Evolutionary conservation across 176 grass and related monocot species (phyloP).

Genomic region (Bonia amplexicaulis): DNA sequence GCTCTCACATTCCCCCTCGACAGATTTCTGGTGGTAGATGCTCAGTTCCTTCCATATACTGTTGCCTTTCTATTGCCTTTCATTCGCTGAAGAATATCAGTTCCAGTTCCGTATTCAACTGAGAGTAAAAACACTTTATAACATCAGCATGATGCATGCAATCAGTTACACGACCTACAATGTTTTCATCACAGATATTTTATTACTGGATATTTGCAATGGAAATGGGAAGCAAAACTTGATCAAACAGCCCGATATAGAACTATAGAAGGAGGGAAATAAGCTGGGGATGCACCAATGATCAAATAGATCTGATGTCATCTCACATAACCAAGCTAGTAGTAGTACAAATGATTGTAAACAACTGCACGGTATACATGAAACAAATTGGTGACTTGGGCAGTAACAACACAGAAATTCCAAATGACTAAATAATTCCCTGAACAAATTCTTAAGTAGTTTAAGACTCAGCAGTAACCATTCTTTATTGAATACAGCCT

Average conservation of each 20-base stretch:
- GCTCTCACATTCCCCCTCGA: background rate
- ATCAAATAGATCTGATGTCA: background rate
- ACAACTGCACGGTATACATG: background rate
- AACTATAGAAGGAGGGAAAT: background rate
- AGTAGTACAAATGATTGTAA: background rate
- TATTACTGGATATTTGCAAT: background rate
- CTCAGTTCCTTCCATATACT: background rate
- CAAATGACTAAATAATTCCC: background rate
- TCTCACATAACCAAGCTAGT: background rate
- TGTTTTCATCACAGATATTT: slow-evolving; percentile 6
- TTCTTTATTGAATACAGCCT: slow-evolving; percentile 9
- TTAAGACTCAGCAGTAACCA: background rate
- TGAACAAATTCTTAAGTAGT: background rate
- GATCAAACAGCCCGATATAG: background rate
- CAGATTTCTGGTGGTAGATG: slow-evolving; percentile 31
- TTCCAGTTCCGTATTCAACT: background rate
- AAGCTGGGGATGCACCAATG: background rate
- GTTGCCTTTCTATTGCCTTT: background rate
- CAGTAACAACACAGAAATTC: background rate
- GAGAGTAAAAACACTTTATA: background rate
- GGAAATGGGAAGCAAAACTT: background rate
- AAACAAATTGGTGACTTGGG: background rate
- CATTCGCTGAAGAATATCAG: background rate
- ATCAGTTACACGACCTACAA: background rate
- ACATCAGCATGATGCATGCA: background rate